Conservation (phyloP, 2,329 filamentous ascomycete genomes). For the Colletotrichum eremochloae region DNA sequence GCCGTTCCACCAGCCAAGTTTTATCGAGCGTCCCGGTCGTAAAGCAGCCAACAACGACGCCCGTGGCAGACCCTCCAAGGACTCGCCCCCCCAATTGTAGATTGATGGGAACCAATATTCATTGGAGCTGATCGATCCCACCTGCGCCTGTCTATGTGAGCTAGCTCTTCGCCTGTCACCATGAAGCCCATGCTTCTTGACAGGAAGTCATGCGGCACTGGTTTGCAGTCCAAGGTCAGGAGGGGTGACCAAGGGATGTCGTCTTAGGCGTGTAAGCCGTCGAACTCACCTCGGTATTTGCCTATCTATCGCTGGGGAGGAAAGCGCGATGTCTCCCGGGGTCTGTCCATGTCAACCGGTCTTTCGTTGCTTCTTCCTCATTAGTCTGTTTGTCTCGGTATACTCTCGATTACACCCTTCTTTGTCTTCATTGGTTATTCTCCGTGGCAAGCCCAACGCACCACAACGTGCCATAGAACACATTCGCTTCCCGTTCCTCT, state of each 20-base stretch:
- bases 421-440: constrained; percentile 29
- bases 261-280: constrained; percentile 20
- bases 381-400: constrained; percentile 19
- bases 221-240: constrained; percentile 8
- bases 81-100: constrained; percentile 3
- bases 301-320: background rate
- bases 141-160: constrained; percentile 35
- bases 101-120: constrained; percentile 3
- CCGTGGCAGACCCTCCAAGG: constrained; percentile 10
- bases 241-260: constrained; percentile 8
- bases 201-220: constrained; percentile 10
- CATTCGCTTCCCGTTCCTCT: constrained; percentile 2
- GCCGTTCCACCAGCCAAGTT: constrained; percentile 44
- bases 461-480: constrained; percentile 11
- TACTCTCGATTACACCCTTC: background rate
- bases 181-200: background rate
- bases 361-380: constrained; percentile 19
- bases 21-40: constrained; percentile 33
- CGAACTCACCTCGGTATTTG: background rate
- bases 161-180: constrained; percentile 19
- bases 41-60: constrained; percentile 40
- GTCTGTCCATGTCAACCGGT: constrained; percentile 19
- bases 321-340: constrained; percentile 2
- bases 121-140: constrained; percentile 11
- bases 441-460: constrained; percentile 4